Evolutionary conservation across 2,329 filamentous ascomycete genomes (phyloP), one percentile per base, ranked within the genome.

Genomic region (Aureobasidium namibiae): DNA sequence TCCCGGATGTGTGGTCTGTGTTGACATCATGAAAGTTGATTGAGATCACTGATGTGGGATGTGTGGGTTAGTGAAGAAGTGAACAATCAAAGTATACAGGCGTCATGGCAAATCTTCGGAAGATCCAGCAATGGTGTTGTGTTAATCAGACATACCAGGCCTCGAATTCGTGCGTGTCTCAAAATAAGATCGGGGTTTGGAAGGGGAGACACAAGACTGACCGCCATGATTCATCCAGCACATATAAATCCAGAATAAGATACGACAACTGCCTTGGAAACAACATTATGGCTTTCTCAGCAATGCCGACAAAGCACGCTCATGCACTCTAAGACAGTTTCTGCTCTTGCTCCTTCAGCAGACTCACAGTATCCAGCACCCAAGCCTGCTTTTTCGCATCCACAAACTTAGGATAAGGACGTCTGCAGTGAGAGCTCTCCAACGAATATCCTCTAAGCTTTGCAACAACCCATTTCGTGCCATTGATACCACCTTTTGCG

Each of bases 381-480:
- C 76, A 78, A 21, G 68, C 65, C 64, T 75, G 74, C 71, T 78
- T 79, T 67, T 75, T 74, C 38, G 66, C 67, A 61, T 76, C 74
- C 1, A 67, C 61, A 63, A 76, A 84, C 63, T 73, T 69, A 0
- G 81, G 81, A 63, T 82, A 83, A 16, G 81, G 81, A 53, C 78
- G 70, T 46, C 82, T 72, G 67, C 79, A 83, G 65, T 82, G 76
- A 54, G 74, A 74, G 65, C 76, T 81, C 16, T 72, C 70, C 33
- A 76, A 67, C 1, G 79, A 75, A 64, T 84, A 84, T n/a, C 78
- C 80, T 18, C 72, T 71, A 26, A 78, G 67, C 66, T 82, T 78
- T 38, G 77, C 78, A 36, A 83, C 80, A n/a, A 82, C 75, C 75
- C 78, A 83, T 67, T 84, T 84, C 8, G 78, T 83, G 10, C 82